Base-by-base conservation (phyloP, 2,329 filamentous ascomycete species). In the Nannizziopsis arthrosporioides region DNA sequence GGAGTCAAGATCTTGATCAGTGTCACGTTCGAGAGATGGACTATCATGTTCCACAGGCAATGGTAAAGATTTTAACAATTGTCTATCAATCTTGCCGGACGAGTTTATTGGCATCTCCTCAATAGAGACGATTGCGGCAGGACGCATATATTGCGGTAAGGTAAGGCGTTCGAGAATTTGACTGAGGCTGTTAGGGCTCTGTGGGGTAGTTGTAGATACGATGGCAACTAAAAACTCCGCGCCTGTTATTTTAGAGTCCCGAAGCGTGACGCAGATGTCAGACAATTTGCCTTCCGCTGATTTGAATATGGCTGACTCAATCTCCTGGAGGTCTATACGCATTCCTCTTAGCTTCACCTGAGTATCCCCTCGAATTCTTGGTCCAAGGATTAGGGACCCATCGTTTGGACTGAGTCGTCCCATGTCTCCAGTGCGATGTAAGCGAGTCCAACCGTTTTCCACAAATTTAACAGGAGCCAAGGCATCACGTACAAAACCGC, bases 201-300 rank as follows among this genome's bases (percentile, higher is more conserved):
- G 22, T 27, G 22, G 22, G 22, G 7, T 27, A 27, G 7, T 7
- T 27, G 22, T 4, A 27, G 22, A 27, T 27, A 27, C 22, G 22
- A 27, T 27, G 22, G 22, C 22, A 7, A 27, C 7, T 7, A 27
- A 7, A 7, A 4, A 27, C 22, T 27, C 22, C 7, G 3, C 22
- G 22, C 22, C 22, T 4, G 22, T 3, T 27, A 4, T 27, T 27
- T 27, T 27, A 7, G 22, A 27, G 22, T 7, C 22, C 22, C 22
- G 22, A 27, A 27, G 22, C 3, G 22, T 27, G 22, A 94, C 79
- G 18, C 78, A 73, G 1, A 80, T 85, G 11, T 81, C 74, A 1
- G 79, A 80, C 40, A 75, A 75, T 52, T 81, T 80, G 41, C 86
- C 81, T 0, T 76, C 77, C 0, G 68, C 59, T 0, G 77, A 74